Conservation (phyloP, 495 filamentous ascomycete genomes). For the Aspergillus conjunctus region DNA sequence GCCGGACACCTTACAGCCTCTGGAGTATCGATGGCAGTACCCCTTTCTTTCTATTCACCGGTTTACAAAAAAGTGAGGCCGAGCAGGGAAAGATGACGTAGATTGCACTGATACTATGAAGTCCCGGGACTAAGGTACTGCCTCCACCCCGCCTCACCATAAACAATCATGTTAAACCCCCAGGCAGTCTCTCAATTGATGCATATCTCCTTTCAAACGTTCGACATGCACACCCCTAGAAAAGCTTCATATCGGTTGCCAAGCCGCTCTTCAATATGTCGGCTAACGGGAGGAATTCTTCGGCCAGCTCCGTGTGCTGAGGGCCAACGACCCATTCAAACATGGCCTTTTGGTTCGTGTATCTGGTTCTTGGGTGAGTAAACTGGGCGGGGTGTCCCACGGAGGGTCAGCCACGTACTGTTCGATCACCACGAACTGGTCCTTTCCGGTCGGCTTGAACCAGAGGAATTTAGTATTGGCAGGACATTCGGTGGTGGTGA, state of each 20-base stretch:
- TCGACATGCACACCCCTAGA: neutral
- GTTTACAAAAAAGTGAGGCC: no score
- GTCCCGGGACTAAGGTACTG: no score
- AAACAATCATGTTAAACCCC: no score
- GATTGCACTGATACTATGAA: no score
- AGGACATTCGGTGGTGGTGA: slow-evolving; percentile 1
- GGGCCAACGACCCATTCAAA: slow-evolving; percentile 5
- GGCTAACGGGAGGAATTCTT: neutral
- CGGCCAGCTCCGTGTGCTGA: neutral
- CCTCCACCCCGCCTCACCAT: no score
- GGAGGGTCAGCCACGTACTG: neutral
- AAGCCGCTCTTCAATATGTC: slow-evolving; percentile 3
- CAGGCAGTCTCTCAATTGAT: neutral
- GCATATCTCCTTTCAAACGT: neutral
- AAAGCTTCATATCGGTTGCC: neutral
- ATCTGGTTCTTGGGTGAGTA: neutral
- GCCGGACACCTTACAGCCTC: no score
- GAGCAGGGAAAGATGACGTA: no score
- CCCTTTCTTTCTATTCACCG: no score
- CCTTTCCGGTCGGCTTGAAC: neutral
- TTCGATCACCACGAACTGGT: slow-evolving; percentile 6
- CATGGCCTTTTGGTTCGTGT: slow-evolving; percentile 4
- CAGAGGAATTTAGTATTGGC: slow-evolving; percentile 5
- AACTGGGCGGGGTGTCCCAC: neutral
- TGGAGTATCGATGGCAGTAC: no score